phyloP scores from a whole-genome alignment of 176 grass and related monocot genomes.

The Hordeum vulgare region MorexV3_pseudomolecules_assembly NC_058523.1:64294539-64295038 shows the following conservation, averaged over 20 bases:
- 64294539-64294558: neutral
- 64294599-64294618: neutral
- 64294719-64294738: neutral
- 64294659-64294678: neutral
- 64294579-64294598: neutral
- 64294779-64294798: neutral
- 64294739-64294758: neutral
- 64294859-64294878: neutral
- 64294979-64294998: neutral
- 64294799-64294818: neutral
- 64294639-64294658: neutral
- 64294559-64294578: neutral
- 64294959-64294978: neutral
- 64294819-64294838: neutral
- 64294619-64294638: neutral
- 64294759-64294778: neutral
- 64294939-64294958: neutral
- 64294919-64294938: neutral
- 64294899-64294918: neutral
- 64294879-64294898: neutral
- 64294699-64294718: neutral
- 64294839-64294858: neutral
- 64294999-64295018: neutral
- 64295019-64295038: neutral
- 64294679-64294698: neutral